These are phyloP conservation scores for Linnemannia exigua DNA, from an alignment of 192 early-diverging fungal species.

Conservation along the genomic window DNA sequence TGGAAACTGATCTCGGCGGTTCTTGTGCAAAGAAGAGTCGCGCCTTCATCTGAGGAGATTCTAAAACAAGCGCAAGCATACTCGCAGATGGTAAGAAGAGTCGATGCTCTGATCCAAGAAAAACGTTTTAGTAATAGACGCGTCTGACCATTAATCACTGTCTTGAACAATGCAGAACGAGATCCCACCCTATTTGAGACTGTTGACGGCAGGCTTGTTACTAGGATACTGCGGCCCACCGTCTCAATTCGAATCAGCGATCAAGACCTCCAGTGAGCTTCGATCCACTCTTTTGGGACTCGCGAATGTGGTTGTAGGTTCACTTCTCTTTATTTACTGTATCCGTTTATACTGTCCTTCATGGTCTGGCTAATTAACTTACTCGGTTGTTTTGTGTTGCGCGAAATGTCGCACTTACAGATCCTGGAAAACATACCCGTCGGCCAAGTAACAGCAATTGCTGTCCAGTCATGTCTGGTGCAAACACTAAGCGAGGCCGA, in stretches of 20 bases:
- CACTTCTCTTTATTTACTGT: neutral
- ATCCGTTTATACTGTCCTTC: neutral
- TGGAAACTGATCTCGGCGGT: conserved; percentile 15
- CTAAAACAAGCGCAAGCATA: neutral
- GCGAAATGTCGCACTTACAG: neutral
- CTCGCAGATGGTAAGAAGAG: neutral
- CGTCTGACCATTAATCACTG: neutral
- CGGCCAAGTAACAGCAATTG: neutral
- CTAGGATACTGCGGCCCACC: conserved; percentile 3
- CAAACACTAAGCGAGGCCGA: conserved; percentile 5
- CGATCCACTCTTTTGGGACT: neutral
- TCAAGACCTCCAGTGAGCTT: neutral
- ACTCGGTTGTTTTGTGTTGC: neutral
- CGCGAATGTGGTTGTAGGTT: neutral
- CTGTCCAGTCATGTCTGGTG: neutral
- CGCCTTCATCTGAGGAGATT: neutral
- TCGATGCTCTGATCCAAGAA: too few relatives aligned
- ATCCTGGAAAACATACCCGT: conserved; percentile 2
- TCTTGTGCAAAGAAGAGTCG: neutral
- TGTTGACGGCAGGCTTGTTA: neutral
- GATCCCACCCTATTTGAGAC: conserved; percentile 12
- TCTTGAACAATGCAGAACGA: neutral
- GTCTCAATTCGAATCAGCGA: neutral
- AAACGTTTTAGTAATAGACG: neutral
- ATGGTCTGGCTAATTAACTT: neutral